A percentile compares a stretch with the other conserved stretches of the same genome.
Conservation (phyloP, 495 filamentous ascomycete genomes). For the Chaetomium tenue region DNA sequence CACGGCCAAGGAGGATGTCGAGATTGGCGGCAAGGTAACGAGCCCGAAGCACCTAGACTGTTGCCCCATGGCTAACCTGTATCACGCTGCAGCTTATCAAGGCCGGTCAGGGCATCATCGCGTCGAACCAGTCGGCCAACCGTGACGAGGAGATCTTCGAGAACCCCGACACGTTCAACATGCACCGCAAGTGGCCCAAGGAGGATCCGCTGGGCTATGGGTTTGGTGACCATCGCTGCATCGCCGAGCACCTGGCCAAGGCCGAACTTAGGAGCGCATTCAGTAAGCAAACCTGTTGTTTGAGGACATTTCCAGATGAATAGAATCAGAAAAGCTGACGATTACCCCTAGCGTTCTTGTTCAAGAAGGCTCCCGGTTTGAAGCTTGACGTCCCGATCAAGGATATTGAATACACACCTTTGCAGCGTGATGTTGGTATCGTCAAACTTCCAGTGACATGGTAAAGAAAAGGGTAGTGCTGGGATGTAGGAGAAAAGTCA, state of each 20-base stretch:
- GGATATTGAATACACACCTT: constrained; percentile 39
- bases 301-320: background rate
- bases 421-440: constrained; percentile 43
- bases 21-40: constrained; percentile 39
- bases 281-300: constrained; percentile 30
- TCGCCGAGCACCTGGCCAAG: constrained; percentile 45
- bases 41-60: background rate
- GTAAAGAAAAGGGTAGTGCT: background rate
- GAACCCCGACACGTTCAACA: constrained; percentile 44
- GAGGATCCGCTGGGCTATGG: constrained; percentile 46
- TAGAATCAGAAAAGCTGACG: constrained; percentile 3
- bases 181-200: constrained; percentile 39
- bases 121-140: constrained; percentile 48
- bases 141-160: constrained; percentile 47
- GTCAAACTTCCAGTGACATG: constrained; percentile 36
- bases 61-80: background rate
- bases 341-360: constrained; percentile 32
- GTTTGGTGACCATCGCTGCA: constrained; percentile 46
- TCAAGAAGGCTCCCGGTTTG: constrained; percentile 34
- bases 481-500: too few species aligned
- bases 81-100: constrained; percentile 33
- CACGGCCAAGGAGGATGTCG: constrained; percentile 46
- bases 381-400: constrained; percentile 40
- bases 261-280: constrained; percentile 42
- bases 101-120: constrained; percentile 46